Percentiles rank a stretch among this genome's conserved stretches.
These are phyloP conservation scores for Stephanodiscus minutulus DNA, from an alignment of 108 stramenopile genomes.

Conservation along the genomic window DNA sequence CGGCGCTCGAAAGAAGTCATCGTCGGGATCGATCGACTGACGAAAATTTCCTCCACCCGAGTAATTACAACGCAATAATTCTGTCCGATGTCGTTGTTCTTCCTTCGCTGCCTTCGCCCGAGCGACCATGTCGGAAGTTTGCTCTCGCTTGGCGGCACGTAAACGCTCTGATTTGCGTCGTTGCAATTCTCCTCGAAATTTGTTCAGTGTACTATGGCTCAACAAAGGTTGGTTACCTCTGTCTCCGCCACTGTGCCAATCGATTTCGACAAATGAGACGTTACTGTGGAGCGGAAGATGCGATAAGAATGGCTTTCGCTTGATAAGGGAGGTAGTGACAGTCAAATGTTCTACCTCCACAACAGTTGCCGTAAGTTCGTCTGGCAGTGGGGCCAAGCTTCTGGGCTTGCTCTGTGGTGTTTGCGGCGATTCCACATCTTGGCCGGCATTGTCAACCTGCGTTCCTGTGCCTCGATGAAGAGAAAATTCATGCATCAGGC, in stretches of 20 bases:
- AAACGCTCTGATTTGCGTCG: conserved; percentile 65
- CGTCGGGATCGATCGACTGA: conserved; percentile 66
- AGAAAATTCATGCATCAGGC: conserved; percentile 68
- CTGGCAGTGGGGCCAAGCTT: conserved; percentile 60
- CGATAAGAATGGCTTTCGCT: conserved; percentile 74
- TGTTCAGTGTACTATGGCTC: conserved; percentile 53
- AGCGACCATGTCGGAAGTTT: conserved; percentile 53
- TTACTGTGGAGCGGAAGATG: conserved; percentile 67
- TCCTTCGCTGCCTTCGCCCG: conserved; percentile 44
- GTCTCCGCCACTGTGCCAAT: conserved; percentile 44
- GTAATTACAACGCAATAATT: conserved; percentile 45
- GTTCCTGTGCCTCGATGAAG: conserved; percentile 8
- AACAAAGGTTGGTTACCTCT: conserved; percentile 49
- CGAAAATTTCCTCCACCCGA: conserved; percentile 17
- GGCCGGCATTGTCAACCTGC: neutral
- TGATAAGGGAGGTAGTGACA: conserved; percentile 63
- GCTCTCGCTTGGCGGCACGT: conserved; percentile 54
- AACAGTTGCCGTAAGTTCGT: conserved; percentile 61
- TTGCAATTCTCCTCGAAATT: conserved; percentile 65
- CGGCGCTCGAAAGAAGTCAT: conserved; percentile 62
- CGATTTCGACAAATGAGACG: conserved; percentile 73
- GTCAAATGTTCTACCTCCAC: conserved; percentile 60
- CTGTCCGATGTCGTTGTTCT: conserved; percentile 38
- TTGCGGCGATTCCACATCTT: conserved; percentile 9
- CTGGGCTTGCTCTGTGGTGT: conserved; percentile 1